Percentiles rank a stretch among this genome's conserved stretches.
Evolutionary conservation across 148 eudicot genomes (phyloP).

Genomic region (Hydrangea macrophylla): DNA sequence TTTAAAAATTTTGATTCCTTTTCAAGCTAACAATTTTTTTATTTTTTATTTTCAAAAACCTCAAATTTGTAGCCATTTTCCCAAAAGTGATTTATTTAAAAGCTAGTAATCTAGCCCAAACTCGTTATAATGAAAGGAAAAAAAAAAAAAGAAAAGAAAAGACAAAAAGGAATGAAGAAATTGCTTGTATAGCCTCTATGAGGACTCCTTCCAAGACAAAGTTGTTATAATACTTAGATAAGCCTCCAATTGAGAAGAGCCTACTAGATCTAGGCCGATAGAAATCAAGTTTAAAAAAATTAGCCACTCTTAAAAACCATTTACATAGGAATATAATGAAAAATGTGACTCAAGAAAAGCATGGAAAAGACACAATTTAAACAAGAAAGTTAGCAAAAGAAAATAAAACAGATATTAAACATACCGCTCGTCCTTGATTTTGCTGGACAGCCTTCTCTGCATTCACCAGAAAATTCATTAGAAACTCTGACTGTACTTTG

Average conservation of each 20-base stretch:
- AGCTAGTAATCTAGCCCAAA: too few species aligned
- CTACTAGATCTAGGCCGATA: neutral
- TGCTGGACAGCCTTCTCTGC: conserved; percentile 46
- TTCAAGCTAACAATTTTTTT: neutral
- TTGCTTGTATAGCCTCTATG: neutral
- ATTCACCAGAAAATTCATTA: conserved; percentile 10
- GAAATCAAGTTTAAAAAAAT: neutral
- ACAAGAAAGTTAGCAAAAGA: neutral
- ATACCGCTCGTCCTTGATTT: conserved; percentile 43
- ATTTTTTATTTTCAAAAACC: neutral
- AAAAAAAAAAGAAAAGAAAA: too few species aligned
- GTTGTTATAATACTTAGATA: neutral
- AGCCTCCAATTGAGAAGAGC: neutral
- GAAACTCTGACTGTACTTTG: too few species aligned
- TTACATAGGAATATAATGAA: conserved; percentile 1
- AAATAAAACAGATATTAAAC: conserved; percentile 16
- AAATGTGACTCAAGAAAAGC: neutral
- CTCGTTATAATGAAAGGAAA: too few species aligned
- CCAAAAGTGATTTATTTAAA: too few species aligned
- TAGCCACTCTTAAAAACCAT: neutral
- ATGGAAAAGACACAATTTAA: neutral
- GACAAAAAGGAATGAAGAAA: neutral
- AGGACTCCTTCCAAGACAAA: neutral
- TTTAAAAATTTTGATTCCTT: too few species aligned
- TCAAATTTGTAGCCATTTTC: too few species aligned